Base-by-base conservation (phyloP, 108 stramenopile species). In the Nitzschia putrida region DNA sequence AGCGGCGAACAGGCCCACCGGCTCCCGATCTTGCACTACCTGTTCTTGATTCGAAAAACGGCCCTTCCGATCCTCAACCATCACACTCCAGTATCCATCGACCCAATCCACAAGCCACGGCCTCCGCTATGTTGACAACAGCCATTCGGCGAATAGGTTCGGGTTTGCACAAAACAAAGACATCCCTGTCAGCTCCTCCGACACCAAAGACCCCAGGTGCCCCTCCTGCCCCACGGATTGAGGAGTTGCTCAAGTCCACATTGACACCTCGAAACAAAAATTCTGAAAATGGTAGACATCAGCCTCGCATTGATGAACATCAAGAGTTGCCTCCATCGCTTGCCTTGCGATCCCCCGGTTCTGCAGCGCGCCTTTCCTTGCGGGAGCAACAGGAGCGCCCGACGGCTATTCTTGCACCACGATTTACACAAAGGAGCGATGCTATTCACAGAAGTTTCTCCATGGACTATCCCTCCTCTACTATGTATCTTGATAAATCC, bases 281-380 rank as follows among this genome's bases (percentile, higher is more conserved):
- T 18, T 18, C 18, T 3, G 47, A 18, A 3, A 18, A 49, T 16
- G 18, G 18, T 5, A 18, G 18, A 6, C 34, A 51, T 39, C 52
- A 64, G 10, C 4, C 23, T 5, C 37, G 39, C 2, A 38, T 16
- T 8, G 57, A 52, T n/a, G 10, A 38, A 10, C 39, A 41, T 34
- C 10, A 8, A 4, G 29, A 74, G 3, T 9, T 18, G 22, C 21
- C 73, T 7, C 77, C 76, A 16, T 82, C 81, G 14, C 71, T 77
- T 9, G 29, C 58, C 3, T 57, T 83, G 39, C 57, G 78, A 21
- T 83, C 82, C 1, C 82, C 82, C 25, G 82, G 82, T n/a, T 82
- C 81, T 14, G 51, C 68, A 24, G 77, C 77, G 0, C 65, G 64
- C 14, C 11, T 20, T 12, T 43, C 16, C 22, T 44, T 43, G 10